Conservation (phyloP, 768 basidiomycete species). For the Termitomyces sp. region DNA sequence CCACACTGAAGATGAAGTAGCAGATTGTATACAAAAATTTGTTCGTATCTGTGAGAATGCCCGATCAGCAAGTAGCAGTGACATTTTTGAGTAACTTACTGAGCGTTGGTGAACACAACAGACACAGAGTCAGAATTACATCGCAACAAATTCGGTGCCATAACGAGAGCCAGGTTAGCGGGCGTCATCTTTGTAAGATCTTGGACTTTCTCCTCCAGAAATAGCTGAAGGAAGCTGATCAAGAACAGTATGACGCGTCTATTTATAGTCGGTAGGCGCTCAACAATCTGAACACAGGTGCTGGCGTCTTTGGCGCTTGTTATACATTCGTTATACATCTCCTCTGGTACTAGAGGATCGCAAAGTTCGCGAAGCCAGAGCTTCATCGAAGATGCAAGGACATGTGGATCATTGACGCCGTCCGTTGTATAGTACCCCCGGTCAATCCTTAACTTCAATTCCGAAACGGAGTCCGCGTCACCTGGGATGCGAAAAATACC, state of each 20-base stretch:
- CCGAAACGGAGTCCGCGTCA: slow-evolving; percentile 82
- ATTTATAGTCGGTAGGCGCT: slow-evolving; percentile 79
- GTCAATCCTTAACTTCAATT: slow-evolving; percentile 86
- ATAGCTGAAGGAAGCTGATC: slow-evolving; percentile 87
- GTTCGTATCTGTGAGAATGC: slow-evolving; percentile 61
- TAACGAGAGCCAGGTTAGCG: slow-evolving; percentile 81
- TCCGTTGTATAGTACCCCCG: slow-evolving; percentile 88
- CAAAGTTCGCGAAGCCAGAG: slow-evolving; percentile 90
- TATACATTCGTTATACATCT: slow-evolving; percentile 90
- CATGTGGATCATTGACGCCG: slow-evolving; percentile 85
- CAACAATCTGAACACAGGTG: slow-evolving; percentile 69
- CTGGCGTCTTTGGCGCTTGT: slow-evolving; percentile 59
- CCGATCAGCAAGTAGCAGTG: not conserved
- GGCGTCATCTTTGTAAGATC: slow-evolving; percentile 84
- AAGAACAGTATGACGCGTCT: slow-evolving; percentile 83
- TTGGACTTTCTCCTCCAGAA: slow-evolving; percentile 74
- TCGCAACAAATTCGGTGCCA: slow-evolving; percentile 87
- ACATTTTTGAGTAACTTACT: slow-evolving; percentile 45
- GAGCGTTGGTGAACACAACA: slow-evolving; percentile 86
- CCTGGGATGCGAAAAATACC: slow-evolving; percentile 94
- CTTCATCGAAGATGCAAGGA: slow-evolving; percentile 86
- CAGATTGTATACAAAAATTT: slow-evolving; percentile 83
- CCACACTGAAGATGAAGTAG: slow-evolving; percentile 73
- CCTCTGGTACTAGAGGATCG: slow-evolving; percentile 88
- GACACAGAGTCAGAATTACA: slow-evolving; percentile 87